Evolutionary conservation across 2,329 filamentous ascomycete species (phyloP).

Genomic region (Alternaria ventricosa): DNA sequence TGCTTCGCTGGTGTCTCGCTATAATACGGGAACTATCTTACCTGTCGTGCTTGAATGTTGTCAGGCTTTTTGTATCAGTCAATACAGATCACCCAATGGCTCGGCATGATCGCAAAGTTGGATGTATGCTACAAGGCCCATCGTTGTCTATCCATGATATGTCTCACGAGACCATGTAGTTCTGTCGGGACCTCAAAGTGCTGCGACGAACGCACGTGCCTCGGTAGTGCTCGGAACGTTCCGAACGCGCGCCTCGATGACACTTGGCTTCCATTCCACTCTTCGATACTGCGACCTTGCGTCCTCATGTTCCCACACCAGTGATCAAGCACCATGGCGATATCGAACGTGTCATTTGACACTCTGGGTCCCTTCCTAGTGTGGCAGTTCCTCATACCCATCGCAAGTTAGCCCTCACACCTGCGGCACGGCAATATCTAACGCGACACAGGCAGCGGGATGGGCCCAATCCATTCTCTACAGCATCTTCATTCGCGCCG

Average conservation of each 20-base stretch:
- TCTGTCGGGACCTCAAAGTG: not conserved
- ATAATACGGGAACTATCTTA: not conserved
- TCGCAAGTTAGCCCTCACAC: conserved; percentile 19
- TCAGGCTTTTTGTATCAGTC: not conserved
- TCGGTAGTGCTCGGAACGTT: conserved; percentile 10
- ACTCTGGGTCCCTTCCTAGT: conserved; percentile 40
- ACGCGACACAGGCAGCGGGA: conserved; percentile 36
- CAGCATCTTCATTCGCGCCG: conserved; percentile 85
- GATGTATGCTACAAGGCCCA: not conserved
- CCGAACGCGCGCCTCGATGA: conserved; percentile 5
- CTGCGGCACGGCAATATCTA: conserved; percentile 9
- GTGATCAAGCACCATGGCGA: conserved; percentile 26
- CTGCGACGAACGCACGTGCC: conserved; percentile 5
- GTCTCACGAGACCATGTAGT: not conserved
- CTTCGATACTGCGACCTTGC: not conserved
- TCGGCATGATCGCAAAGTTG: not conserved
- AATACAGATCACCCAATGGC: not conserved
- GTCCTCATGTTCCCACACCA: not conserved
- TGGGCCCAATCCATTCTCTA: conserved; percentile 81
- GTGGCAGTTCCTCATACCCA: conserved; percentile 46
- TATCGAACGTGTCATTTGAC: conserved; percentile 37
- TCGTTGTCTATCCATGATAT: not conserved
- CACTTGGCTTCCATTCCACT: conserved; percentile 11
- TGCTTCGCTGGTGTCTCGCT: not conserved
- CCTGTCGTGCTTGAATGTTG: not conserved